phyloP scores from a whole-genome alignment of 768 basidiomycete species.

The Trametes punicea region DNA sequence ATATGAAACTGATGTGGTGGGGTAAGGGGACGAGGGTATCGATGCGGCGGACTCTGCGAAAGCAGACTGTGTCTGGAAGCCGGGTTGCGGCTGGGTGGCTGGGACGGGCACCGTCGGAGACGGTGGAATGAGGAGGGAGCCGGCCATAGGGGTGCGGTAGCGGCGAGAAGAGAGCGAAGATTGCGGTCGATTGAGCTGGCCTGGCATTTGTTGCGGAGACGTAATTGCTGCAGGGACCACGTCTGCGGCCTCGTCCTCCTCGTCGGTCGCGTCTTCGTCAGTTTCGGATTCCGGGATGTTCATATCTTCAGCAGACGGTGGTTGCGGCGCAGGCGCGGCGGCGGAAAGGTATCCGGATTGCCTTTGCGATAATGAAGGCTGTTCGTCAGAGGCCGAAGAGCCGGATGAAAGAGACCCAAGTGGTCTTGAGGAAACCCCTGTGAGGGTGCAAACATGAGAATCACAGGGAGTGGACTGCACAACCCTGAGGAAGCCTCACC shows the following conservation, averaged over 20 bases:
- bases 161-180: constrained; percentile 77
- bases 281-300: constrained; percentile 14
- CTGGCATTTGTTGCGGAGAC: constrained; percentile 28
- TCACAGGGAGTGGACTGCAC: constrained; percentile 16
- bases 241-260: constrained; percentile 49
- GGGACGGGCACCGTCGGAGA: constrained; percentile 43
- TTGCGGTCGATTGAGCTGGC: constrained; percentile 54
- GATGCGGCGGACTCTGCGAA: constrained; percentile 50
- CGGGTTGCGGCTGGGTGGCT: constrained; percentile 66
- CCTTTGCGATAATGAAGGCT: constrained; percentile 17
- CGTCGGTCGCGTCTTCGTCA: constrained; percentile 26
- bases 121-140: constrained; percentile 50
- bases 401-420: constrained; percentile 61
- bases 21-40: constrained; percentile 37
- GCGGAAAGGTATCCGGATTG: constrained; percentile 8
- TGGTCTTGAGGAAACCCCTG: constrained; percentile 42
- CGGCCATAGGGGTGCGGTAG: constrained; percentile 74
- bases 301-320: constrained; percentile 10
- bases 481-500: too few relatives aligned
- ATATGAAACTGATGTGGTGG: constrained; percentile 24
- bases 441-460: constrained; percentile 21
- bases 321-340: constrained; percentile 15
- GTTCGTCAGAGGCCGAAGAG: constrained; percentile 53
- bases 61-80: constrained; percentile 69
- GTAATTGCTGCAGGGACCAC: constrained; percentile 37